phyloP scores from a whole-genome alignment of 2,329 filamentous ascomycete genomes.

The Coniochaeta sp. region DNA sequence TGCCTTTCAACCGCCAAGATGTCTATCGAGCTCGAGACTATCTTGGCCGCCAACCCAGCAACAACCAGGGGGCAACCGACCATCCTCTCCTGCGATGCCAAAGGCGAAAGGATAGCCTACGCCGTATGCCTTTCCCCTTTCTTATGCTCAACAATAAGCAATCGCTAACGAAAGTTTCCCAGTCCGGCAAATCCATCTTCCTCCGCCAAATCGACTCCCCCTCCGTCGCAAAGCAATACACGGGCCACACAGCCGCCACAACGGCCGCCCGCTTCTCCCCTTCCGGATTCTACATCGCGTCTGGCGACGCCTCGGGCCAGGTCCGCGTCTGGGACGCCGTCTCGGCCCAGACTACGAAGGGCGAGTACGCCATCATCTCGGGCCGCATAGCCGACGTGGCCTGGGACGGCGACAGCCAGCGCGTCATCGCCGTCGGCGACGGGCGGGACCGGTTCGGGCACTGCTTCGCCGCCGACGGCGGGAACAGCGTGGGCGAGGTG shows the following conservation, averaged over 20 bases:
- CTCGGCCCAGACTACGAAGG: constrained; percentile 77
- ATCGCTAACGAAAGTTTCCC: no score
- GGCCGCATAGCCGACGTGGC: constrained; percentile 94
- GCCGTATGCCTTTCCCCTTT: constrained; percentile 51
- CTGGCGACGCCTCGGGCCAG: constrained; percentile 76
- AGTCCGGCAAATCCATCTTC: constrained; percentile 97
- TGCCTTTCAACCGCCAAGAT: constrained; percentile 18
- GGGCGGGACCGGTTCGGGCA: constrained; percentile 90
- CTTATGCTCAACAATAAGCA: no score
- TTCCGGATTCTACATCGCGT: constrained; percentile 90
- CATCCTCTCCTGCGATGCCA: constrained; percentile 78
- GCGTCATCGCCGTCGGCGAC: constrained; percentile 92
- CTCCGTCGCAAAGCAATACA: constrained; percentile 80
- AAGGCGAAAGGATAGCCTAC: constrained; percentile 89
- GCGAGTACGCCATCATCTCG: constrained; percentile 90
- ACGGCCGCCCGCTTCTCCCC: constrained; percentile 92
- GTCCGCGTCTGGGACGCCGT: constrained; percentile 92
- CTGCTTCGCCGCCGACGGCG: constrained; percentile 91
- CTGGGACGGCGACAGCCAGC: constrained; percentile 95
- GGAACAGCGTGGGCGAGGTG: constrained; percentile 93
- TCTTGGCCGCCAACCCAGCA: constrained; percentile 78
- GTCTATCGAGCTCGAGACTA: constrained; percentile 56
- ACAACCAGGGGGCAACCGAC: constrained; percentile 84
- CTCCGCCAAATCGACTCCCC: constrained; percentile 91
- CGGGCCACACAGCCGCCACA: constrained; percentile 78